phyloP scores from a whole-genome alignment of 1,284 basidiomycete species.

The Lignosus rhinocerotis region DNA sequence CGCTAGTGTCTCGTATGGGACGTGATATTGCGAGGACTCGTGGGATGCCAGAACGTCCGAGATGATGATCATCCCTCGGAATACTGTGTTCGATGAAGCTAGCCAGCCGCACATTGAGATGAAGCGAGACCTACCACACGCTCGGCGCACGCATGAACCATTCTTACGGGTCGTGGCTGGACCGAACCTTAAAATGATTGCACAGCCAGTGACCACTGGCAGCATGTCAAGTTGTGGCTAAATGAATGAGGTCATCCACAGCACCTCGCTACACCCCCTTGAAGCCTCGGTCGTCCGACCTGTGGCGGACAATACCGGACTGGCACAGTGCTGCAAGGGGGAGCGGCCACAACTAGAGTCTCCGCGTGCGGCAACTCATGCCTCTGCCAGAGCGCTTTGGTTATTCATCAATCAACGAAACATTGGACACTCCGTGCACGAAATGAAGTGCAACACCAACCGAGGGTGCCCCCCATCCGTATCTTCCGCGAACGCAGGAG shows the following conservation, averaged over 20 bases:
- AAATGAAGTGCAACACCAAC: too few species aligned
- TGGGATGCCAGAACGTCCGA: neutral
- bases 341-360: neutral
- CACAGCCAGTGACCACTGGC: neutral
- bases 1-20: too few species aligned
- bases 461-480: too few species aligned
- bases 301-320: neutral
- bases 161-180: neutral
- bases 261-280: neutral
- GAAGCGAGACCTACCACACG: neutral
- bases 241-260: neutral
- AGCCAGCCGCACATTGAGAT: neutral
- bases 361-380: neutral
- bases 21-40: too few species aligned
- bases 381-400: neutral
- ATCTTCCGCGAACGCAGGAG: too few species aligned
- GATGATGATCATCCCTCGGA: neutral
- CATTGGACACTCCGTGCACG: too few species aligned
- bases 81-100: neutral
- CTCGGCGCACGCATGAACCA: neutral
- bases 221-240: neutral
- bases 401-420: too few species aligned
- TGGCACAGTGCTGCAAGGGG: neutral
- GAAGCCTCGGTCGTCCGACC: neutral
- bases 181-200: neutral